These are phyloP conservation scores for Acanthamoeba triangularis DNA, from an alignment of 208 protist genomes.

Conservation along the genomic window DNA sequence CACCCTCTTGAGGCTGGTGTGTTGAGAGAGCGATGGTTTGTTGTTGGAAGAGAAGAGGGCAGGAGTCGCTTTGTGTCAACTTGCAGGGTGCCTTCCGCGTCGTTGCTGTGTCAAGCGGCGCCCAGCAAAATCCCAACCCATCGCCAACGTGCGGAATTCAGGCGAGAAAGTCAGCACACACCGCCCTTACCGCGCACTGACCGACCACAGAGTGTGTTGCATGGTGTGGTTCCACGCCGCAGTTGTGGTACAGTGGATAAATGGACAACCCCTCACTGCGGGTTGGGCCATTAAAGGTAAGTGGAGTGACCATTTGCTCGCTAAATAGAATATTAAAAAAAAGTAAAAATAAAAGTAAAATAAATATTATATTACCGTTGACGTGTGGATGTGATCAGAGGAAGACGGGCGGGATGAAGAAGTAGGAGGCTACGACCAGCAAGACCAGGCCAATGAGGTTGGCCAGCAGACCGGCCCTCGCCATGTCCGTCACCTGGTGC, in stretches of 20 bases:
- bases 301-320: not conserved
- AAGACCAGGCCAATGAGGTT: slow-evolving; percentile 62
- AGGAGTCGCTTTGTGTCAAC: not conserved
- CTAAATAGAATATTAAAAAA: no score
- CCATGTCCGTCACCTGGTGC: slow-evolving; percentile 60
- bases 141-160: not conserved
- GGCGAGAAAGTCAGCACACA: no score
- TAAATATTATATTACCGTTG: not conserved
- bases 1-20: not conserved
- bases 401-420: slow-evolving; percentile 45
- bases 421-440: slow-evolving; percentile 1
- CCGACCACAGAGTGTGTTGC: not conserved
- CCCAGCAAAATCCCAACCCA: not conserved
- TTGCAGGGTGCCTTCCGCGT: not conserved
- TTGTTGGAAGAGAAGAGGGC: not conserved
- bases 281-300: not conserved
- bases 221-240: not conserved
- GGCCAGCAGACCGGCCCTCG: slow-evolving; percentile 15
- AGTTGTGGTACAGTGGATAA: no score
- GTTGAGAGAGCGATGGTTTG: not conserved
- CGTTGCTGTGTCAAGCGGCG: not conserved
- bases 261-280: no score
- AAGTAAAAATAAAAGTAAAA: not conserved
- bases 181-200: not conserved
- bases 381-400: no score